A percentile compares a stretch with the other conserved stretches of the same genome.
These are phyloP conservation scores for Arabidopsis suecica DNA, from an alignment of 345 rosid genomes.

Conservation along the genomic window DNA sequence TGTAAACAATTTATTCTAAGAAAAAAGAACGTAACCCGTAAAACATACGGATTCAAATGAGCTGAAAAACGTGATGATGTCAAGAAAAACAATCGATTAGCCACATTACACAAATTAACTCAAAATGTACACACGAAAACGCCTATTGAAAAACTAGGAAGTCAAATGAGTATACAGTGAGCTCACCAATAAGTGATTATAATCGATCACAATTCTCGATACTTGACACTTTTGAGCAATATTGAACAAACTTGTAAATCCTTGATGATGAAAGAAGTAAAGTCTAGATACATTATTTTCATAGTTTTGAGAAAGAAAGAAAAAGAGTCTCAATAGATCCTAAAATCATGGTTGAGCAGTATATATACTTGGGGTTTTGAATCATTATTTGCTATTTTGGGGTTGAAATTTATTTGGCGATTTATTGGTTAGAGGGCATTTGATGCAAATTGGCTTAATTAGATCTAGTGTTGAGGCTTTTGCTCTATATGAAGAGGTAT, in stretches of 20 bases:
- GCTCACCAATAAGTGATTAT: slow-evolving; percentile 32
- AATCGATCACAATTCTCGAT: slow-evolving; percentile 12
- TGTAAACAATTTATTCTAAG: slow-evolving; percentile 11
- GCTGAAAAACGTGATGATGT: slow-evolving; percentile 18
- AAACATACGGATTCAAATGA: slow-evolving; percentile 21
- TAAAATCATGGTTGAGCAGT: slow-evolving; percentile 27
- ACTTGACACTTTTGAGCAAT: slow-evolving; percentile 10
- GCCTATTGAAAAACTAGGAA: neutral
- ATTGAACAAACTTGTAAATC: slow-evolving; percentile 20
- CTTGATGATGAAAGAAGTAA: slow-evolving; percentile 15
- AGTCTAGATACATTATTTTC: neutral
- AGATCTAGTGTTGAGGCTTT: slow-evolving; percentile 14
- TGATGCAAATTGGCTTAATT: slow-evolving; percentile 34
- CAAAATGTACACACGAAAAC: neutral
- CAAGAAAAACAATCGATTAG: slow-evolving; percentile 29
- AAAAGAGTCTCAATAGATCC: neutral
- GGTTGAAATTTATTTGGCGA: neutral
- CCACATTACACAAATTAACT: slow-evolving; percentile 17
- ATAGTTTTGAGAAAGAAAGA: neutral
- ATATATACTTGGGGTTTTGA: slow-evolving; percentile 23
- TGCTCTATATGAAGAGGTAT: slow-evolving; percentile 34
- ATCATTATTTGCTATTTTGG: slow-evolving; percentile 22
- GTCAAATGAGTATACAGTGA: slow-evolving; percentile 22
- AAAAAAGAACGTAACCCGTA: neutral
- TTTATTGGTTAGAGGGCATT: slow-evolving; percentile 24